Conservation (phyloP, 2,329 filamentous ascomycete species). For the Epichloe uncinata region DNA sequence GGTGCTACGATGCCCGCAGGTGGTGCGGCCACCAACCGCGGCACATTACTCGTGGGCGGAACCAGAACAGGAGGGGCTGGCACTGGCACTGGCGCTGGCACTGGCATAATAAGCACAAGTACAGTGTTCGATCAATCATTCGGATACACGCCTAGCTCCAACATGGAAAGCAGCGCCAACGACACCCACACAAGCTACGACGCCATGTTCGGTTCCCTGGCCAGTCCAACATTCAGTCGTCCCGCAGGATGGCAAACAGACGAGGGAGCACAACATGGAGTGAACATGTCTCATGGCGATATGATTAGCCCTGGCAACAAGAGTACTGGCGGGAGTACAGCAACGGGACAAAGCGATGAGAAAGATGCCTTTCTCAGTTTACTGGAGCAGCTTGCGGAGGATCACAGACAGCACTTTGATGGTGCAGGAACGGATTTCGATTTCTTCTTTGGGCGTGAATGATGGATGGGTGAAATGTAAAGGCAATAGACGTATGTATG, state of each 20-base stretch:
- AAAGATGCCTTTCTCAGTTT: conserved; percentile 72
- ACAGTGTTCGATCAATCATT: conserved; percentile 17
- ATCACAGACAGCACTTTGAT: conserved; percentile 44
- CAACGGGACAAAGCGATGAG: conserved; percentile 41
- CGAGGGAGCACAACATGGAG: conserved; percentile 15
- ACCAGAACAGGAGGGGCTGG: background rate
- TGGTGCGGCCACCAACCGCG: background rate
- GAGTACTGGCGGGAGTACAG: conserved; percentile 37
- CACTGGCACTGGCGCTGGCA: no score
- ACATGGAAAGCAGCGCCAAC: background rate
- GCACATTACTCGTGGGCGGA: conserved; percentile 2
- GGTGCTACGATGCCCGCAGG: conserved; percentile 7
- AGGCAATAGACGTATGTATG: no score
- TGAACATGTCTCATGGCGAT: conserved; percentile 10
- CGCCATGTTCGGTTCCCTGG: conserved; percentile 45
- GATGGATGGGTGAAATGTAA: background rate
- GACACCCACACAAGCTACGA: conserved; percentile 27
- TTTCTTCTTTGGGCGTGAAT: conserved; percentile 46
- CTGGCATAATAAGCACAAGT: background rate
- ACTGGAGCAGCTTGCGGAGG: conserved; percentile 71
- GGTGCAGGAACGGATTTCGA: conserved; percentile 64
- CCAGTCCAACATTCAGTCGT: conserved; percentile 40
- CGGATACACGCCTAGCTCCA: conserved; percentile 19
- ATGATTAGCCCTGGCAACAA: conserved; percentile 29
- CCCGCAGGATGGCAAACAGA: conserved; percentile 37